Conservation (phyloP, 2,329 filamentous ascomycete genomes). For the Penicillium griseofulvum region DNA sequence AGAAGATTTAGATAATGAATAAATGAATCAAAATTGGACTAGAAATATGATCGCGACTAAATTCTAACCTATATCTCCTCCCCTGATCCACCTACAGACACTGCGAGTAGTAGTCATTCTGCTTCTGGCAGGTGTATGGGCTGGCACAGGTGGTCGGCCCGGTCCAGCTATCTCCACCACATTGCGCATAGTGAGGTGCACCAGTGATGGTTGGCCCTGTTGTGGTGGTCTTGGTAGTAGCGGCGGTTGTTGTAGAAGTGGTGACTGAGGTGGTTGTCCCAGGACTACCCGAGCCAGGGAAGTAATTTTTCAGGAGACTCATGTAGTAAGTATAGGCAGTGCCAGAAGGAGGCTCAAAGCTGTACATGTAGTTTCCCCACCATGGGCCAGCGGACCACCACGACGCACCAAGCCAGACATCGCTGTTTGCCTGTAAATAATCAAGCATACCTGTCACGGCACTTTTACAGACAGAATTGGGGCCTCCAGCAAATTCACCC, state of each 20-base stretch:
- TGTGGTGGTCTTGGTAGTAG: not conserved
- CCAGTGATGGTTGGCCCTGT: not conserved
- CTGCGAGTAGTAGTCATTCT: constrained; percentile 40
- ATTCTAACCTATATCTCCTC: not conserved
- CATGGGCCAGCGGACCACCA: constrained; percentile 62
- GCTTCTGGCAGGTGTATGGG: constrained; percentile 32
- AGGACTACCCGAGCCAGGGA: not conserved
- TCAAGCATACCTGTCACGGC: constrained; percentile 54
- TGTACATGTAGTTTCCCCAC: constrained; percentile 49
- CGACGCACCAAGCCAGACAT: constrained; percentile 58
- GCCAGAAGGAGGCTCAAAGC: constrained; percentile 33
- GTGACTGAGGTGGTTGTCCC: constrained; percentile 2
- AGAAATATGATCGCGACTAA: not conserved
- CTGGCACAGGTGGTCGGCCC: constrained; percentile 32
- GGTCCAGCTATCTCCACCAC: constrained; percentile 34
- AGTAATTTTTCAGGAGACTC: constrained; percentile 20
- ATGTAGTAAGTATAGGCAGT: constrained; percentile 28
- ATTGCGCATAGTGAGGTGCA: constrained; percentile 26
- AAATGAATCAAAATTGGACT: not conserved
- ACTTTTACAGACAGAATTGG: constrained; percentile 47
- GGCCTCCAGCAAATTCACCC: constrained; percentile 57
- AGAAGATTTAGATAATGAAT: not conserved
- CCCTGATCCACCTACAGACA: constrained; percentile 24
- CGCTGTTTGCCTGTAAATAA: constrained; percentile 54
- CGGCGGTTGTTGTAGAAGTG: constrained; percentile 4